Evolutionary conservation across 352 stramenopile genomes (phyloP), one percentile per base, ranked within the genome.

Genomic region (Pythium volutum): DNA sequence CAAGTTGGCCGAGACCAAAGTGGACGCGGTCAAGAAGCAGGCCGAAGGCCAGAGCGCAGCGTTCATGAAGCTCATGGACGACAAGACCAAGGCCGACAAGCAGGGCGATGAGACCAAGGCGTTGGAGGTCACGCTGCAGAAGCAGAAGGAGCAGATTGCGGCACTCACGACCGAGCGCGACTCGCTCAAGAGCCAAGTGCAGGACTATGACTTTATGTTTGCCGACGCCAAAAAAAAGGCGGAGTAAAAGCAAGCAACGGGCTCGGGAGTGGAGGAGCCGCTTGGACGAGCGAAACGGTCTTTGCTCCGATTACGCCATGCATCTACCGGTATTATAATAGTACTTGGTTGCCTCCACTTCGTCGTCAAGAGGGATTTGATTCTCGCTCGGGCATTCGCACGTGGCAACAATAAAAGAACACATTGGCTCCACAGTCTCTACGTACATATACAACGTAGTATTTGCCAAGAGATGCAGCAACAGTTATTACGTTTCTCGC

Each of bases 181-280:
- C 53, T 64, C 82, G 18, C 71, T 94, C 50, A 89, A 86, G 77
- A 78, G 43, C 45, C 84, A 94, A 65, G 82, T 94, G 49, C 82
- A 94, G 56, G 84, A 94, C 66, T 94, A 94, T 63, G 84, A 94
- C 70, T 94, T 94, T 56, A 94, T 94, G 84, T 94, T 94, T 72
- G 75, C 84, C 7, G 84, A 94, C 16, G 84, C 82, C 41, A 91
- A 90, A 74, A 94, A 94, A 73, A 94, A 94, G 56, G 83, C 82
- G 2, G 75, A 89, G 45, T 94, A 85, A 80, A 10, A n/a, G n/a
- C n/a, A n/a, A 16, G 16, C 20, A 18, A 49, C 5, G 15, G 5
- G 20, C 20, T n/a, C n/a, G n/a, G 16, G 8, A 47, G 41, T 20
- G 18, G 20, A 10, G 16, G 36, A 20, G 16, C 16, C 36, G 36